A percentile compares a stretch with the other conserved stretches of the same genome.
These are phyloP conservation scores for Penicillium fuscoglaucum DNA, from an alignment of 2,329 filamentous ascomycete species.

Conservation along the genomic window DNA sequence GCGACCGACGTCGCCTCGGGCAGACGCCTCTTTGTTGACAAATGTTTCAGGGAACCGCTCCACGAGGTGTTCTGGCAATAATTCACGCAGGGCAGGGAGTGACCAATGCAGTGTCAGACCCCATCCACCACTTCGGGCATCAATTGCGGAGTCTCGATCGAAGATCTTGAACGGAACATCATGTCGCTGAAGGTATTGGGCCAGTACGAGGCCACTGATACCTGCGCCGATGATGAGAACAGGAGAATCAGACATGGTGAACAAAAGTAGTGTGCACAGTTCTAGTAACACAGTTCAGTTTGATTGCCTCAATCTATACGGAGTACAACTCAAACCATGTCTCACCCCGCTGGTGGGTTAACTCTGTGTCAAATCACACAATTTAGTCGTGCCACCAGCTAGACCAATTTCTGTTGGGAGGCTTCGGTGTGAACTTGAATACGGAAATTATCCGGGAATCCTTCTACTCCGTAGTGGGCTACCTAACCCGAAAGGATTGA, in stretches of 20 bases:
- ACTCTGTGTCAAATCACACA: neutral
- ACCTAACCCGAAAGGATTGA: neutral
- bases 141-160: constrained; percentile 47
- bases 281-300: neutral
- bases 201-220: constrained; percentile 46
- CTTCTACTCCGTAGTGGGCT: neutral
- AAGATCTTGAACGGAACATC: constrained; percentile 41
- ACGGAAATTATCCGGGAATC: neutral
- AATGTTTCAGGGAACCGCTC: constrained; percentile 52
- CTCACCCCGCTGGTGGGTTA: neutral
- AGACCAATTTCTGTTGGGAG: neutral
- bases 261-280: neutral
- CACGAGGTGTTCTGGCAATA: constrained; percentile 53
- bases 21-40: constrained; percentile 55
- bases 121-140: constrained; percentile 57
- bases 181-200: constrained; percentile 41
- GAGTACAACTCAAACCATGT: neutral
- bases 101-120: constrained; percentile 66
- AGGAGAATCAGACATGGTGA: constrained; percentile 30
- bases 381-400: neutral
- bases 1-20: constrained; percentile 48
- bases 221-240: constrained; percentile 48
- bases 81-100: constrained; percentile 51
- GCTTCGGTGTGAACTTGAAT: too few relatives aligned
- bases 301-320: neutral